phyloP scores from a whole-genome alignment of 495 filamentous ascomycete species.

The Friedmanniomyces simplex region DNA sequence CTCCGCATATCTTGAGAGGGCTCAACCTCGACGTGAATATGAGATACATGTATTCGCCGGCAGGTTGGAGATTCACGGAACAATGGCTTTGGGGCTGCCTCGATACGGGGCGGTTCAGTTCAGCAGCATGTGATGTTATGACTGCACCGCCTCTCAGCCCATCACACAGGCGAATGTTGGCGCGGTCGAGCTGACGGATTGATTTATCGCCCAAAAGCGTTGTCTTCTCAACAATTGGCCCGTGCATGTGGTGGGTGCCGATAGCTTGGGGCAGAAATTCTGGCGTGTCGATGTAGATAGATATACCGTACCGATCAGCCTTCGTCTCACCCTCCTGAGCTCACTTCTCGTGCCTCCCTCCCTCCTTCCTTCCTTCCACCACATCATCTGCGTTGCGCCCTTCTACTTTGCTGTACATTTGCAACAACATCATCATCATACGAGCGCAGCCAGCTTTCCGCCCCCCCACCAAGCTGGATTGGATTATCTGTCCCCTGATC shows the following conservation, averaged over 20 bases:
- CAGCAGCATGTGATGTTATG: too few species aligned
- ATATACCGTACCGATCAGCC: neutral
- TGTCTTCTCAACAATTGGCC: neutral
- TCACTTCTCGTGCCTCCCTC: neutral
- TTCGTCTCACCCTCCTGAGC: neutral
- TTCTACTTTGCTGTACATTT: neutral
- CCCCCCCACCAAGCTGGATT: neutral
- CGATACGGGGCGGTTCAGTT: neutral
- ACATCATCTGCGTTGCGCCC: neutral
- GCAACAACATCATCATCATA: neutral
- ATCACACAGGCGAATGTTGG: neutral
- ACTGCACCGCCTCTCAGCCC: too few species aligned
- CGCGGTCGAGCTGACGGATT: neutral
- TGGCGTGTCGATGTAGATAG: neutral
- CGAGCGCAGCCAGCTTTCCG: neutral
- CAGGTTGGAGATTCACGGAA: neutral
- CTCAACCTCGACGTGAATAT: neutral
- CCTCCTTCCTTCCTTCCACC: neutral
- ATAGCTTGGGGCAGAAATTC: too few species aligned
- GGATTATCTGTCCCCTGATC: neutral
- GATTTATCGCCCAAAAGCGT: neutral
- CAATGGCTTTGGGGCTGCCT: neutral
- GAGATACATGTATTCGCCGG: neutral
- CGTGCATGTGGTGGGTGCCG: neutral
- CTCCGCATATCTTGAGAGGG: neutral